A percentile compares a stretch with the other conserved stretches of the same genome.
Evolutionary conservation across 305 asterid genomes (phyloP).

Genomic region (Fraxinus angustifolia): DNA sequence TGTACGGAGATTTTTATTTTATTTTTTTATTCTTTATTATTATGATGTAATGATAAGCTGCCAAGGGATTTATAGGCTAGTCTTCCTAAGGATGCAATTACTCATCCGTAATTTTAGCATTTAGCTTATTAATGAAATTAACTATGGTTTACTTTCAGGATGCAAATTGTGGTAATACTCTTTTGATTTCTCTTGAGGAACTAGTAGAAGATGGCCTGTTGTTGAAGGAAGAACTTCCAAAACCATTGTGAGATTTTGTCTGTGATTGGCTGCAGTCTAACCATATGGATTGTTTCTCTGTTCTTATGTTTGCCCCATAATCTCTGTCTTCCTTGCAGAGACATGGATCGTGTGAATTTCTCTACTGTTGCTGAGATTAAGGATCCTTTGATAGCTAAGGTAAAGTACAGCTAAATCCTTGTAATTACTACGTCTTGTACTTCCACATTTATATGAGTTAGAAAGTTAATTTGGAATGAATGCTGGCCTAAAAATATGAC

Average conservation of each 20-base stretch:
- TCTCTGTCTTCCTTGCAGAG: conserved; percentile 41
- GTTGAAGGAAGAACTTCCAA: conserved; percentile 74
- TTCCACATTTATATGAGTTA: neutral
- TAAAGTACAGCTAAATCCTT: conserved; percentile 22
- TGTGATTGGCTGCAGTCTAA: neutral
- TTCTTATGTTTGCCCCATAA: neutral
- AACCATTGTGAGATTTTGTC: conserved; percentile 61
- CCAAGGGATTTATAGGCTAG: neutral
- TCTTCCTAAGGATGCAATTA: neutral
- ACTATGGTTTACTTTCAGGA: conserved; percentile 49
- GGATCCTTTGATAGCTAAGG: conserved; percentile 83
- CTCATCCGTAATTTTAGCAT: neutral
- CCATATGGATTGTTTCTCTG: conserved; percentile 8
- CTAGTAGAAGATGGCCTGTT: conserved; percentile 87
- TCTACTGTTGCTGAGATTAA: conserved; percentile 65
- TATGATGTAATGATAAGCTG: neutral
- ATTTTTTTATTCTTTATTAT: no score
- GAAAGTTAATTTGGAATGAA: conserved; percentile 9
- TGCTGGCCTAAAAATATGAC: neutral
- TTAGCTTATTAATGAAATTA: neutral
- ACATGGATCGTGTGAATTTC: conserved; percentile 66
- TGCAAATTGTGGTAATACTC: conserved; percentile 96
- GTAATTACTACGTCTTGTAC: neutral
- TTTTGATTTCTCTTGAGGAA: conserved; percentile 85
- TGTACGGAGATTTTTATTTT: neutral